Conservation (phyloP, 805 yeast genomes). For the Sporopachydermia quercuum region DNA sequence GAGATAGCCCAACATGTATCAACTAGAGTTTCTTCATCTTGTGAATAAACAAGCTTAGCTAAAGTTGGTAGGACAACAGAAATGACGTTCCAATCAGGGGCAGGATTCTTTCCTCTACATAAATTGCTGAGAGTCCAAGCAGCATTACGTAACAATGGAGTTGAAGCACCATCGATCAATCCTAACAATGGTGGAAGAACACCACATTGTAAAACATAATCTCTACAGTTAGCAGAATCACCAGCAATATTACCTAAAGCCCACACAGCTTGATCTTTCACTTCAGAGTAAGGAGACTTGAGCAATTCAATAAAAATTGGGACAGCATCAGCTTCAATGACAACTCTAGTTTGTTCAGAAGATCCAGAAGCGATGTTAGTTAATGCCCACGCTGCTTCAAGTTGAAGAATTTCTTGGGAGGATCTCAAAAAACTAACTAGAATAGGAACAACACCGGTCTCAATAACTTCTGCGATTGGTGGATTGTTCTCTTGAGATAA, state of each 20-base stretch:
- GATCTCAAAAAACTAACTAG: slow-evolving; percentile 73
- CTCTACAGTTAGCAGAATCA: slow-evolving; percentile 83
- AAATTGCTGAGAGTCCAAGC: slow-evolving; percentile 96
- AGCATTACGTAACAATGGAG: slow-evolving; percentile 77
- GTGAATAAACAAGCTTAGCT: slow-evolving; percentile 78
- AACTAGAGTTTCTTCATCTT: slow-evolving; percentile 84
- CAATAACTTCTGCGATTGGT: slow-evolving; percentile 86
- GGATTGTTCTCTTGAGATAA: slow-evolving; percentile 91
- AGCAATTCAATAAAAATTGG: slow-evolving; percentile 78
- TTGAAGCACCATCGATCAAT: slow-evolving; percentile 66
- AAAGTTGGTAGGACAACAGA: slow-evolving; percentile 81
- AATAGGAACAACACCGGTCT: slow-evolving; percentile 85
- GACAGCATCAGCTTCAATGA: slow-evolving; percentile 87
- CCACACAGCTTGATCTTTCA: slow-evolving; percentile 98
- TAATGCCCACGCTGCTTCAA: slow-evolving; percentile 99
- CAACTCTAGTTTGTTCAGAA: slow-evolving; percentile 77
- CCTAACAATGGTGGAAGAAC: slow-evolving; percentile 83
- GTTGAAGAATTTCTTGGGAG: slow-evolving; percentile 71
- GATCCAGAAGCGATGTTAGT: slow-evolving; percentile 95
- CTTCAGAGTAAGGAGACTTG: slow-evolving; percentile 72
- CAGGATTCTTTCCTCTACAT: slow-evolving; percentile 94
- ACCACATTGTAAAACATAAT: slow-evolving; percentile 67
- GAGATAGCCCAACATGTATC: slow-evolving; percentile 99
- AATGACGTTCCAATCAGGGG: slow-evolving; percentile 87
- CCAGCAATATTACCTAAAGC: slow-evolving; percentile 99